Evolutionary conservation across 1,139 yeast genomes (phyloP).

Genomic region (Pneumocystis sp.): DNA sequence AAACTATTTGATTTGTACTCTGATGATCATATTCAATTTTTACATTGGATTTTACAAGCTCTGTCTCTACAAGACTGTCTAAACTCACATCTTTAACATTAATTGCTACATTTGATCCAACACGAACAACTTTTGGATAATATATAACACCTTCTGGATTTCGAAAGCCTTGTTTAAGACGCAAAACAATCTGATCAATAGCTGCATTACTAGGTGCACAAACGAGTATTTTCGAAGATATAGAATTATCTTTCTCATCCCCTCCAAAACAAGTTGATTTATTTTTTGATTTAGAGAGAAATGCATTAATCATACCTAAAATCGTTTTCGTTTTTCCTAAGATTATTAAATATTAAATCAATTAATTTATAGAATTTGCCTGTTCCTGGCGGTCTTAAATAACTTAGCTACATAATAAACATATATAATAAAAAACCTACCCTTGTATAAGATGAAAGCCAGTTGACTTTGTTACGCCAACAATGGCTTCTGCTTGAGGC

Average conservation of each 20-base stretch:
- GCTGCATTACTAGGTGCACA: constrained; percentile 99
- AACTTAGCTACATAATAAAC: background rate
- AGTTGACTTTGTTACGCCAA: constrained; percentile 46
- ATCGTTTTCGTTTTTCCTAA: constrained; percentile 82
- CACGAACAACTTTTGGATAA: constrained; percentile 63
- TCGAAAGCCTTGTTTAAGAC: constrained; percentile 60
- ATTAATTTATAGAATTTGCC: constrained; percentile 22
- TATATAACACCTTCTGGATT: constrained; percentile 43
- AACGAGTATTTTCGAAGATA: constrained; percentile 46
- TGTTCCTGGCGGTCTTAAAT: constrained; percentile 67
- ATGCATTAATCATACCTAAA: constrained; percentile 75
- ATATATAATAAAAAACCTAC: constrained; percentile 14
- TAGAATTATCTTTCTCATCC: constrained; percentile 17
- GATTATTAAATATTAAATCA: background rate
- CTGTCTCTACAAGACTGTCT: constrained; percentile 71
- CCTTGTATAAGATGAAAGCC: constrained; percentile 94
- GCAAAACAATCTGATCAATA: constrained; percentile 85
- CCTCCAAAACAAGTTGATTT: constrained; percentile 21
- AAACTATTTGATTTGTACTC: constrained; percentile 29
- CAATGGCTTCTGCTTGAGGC: constrained; percentile 82
- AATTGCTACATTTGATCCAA: constrained; percentile 83
- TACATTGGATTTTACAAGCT: constrained; percentile 25
- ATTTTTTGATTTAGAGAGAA: constrained; percentile 33
- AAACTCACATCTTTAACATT: constrained; percentile 71
- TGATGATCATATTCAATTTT: constrained; percentile 19